Evolutionary conservation across 768 basidiomycete species (phyloP).

Genomic region (Termitomyces sp.): DNA sequence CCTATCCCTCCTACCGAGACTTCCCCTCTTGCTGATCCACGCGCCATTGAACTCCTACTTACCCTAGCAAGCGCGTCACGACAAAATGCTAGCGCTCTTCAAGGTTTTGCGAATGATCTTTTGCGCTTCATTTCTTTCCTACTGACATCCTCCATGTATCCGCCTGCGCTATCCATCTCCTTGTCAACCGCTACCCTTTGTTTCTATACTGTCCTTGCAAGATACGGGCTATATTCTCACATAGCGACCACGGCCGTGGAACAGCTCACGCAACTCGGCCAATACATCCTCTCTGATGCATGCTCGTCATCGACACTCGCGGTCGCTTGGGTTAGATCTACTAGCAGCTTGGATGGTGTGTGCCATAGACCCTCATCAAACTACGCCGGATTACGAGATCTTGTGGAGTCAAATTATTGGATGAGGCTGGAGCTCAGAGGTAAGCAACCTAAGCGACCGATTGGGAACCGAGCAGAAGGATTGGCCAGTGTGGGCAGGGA

Average conservation of each 20-base stretch:
- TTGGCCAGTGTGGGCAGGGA: constrained; percentile 38
- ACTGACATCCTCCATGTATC: constrained; percentile 36
- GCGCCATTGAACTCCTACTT: constrained; percentile 51
- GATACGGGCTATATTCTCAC: constrained; percentile 75
- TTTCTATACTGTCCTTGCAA: constrained; percentile 60
- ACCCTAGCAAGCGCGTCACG: constrained; percentile 62
- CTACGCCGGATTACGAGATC: constrained; percentile 81
- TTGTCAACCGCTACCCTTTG: constrained; percentile 55
- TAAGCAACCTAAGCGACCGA: constrained; percentile 32
- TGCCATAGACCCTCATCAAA: constrained; percentile 86
- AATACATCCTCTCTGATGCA: constrained; percentile 34
- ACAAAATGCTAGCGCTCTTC: constrained; percentile 51
- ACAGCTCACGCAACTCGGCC: constrained; percentile 46
- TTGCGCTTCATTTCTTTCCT: constrained; percentile 65
- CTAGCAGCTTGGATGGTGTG: constrained; percentile 73
- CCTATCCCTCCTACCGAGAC: constrained; percentile 36
- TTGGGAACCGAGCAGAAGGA: constrained; percentile 26
- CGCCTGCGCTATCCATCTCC: constrained; percentile 35
- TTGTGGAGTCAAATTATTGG: constrained; percentile 83
- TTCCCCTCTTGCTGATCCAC: constrained; percentile 33
- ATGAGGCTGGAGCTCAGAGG: constrained; percentile 67
- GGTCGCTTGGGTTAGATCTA: constrained; percentile 50
- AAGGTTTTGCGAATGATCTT: constrained; percentile 55
- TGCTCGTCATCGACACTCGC: constrained; percentile 31
- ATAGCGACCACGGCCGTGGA: constrained; percentile 59